Percentiles rank a stretch among this genome's conserved stretches.
Conservation (phyloP, 495 filamentous ascomycete species). For the Penicillium robsamsonii region DNA sequence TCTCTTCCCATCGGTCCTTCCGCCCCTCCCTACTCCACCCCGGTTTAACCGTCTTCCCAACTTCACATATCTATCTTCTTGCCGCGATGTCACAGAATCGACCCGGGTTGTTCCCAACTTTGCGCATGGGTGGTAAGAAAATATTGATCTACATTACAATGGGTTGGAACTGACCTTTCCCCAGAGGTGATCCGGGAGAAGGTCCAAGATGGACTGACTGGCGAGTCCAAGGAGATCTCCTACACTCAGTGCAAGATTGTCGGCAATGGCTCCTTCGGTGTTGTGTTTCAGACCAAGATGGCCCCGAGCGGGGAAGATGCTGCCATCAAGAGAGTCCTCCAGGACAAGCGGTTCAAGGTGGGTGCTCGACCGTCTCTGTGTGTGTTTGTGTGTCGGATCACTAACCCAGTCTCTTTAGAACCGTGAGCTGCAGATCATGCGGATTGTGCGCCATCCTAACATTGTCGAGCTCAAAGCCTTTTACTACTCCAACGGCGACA, state of each 20-base stretch:
- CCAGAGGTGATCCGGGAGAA: conserved; percentile 97
- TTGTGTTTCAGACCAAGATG: conserved; percentile 98
- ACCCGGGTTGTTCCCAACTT: conserved; percentile 69
- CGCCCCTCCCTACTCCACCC: conserved; percentile 25
- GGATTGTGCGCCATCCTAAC: conserved; percentile 97
- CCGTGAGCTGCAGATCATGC: conserved; percentile 98
- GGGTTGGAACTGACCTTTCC: conserved; percentile 13
- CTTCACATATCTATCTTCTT: conserved; percentile 26
- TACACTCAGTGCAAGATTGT: conserved; percentile 99
- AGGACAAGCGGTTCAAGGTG: conserved; percentile 99
- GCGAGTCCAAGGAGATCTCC: conserved; percentile 92
- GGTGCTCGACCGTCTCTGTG: not conserved
- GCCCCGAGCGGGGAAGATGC: conserved; percentile 96
- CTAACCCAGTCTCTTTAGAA: conserved; percentile 64
- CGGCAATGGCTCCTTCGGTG: conserved; percentile 98
- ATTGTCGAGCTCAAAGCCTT: conserved; percentile 99
- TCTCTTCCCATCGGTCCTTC: conserved; percentile 30
- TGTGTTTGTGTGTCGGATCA: not conserved
- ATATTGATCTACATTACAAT: conserved; percentile 11
- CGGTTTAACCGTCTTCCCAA: conserved; percentile 24
- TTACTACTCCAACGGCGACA: conserved; percentile 98
- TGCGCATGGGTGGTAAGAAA: conserved; percentile 80
- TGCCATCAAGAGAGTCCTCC: conserved; percentile 96
- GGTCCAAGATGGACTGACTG: conserved; percentile 96
- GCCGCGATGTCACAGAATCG: conserved; percentile 69